Evolutionary conservation across 805 yeast species (phyloP).

Genomic region (Myxozyma lipomycoides): DNA sequence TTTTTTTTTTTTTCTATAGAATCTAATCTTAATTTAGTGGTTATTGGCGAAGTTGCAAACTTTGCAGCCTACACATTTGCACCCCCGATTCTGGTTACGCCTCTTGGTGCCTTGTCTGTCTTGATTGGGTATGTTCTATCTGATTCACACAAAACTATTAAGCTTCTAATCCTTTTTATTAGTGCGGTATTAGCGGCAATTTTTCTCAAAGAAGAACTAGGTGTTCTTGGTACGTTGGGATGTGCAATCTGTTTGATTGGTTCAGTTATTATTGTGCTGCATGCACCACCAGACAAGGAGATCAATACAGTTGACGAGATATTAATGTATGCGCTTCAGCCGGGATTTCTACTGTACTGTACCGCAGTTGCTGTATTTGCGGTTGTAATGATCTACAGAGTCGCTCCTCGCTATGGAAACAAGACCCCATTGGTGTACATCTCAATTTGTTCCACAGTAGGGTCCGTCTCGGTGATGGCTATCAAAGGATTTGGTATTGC

Average conservation of each 20-base stretch:
- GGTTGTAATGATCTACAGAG: conserved; percentile 71
- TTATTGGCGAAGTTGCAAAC: conserved; percentile 84
- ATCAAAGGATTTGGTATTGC: conserved; percentile 94
- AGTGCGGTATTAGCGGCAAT: conserved; percentile 78
- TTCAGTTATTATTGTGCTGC: conserved; percentile 79
- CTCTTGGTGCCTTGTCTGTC: conserved; percentile 84
- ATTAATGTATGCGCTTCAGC: conserved; percentile 69
- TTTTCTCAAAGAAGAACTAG: conserved; percentile 80
- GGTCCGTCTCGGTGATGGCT: conserved; percentile 85
- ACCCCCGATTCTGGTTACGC: conserved; percentile 88
- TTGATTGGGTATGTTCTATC: conserved; percentile 59
- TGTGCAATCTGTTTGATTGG: conserved; percentile 89
- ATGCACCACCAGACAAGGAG: conserved; percentile 93
- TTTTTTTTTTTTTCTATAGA: neutral
- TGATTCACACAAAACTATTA: too few species aligned
- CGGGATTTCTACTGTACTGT: conserved; percentile 68
- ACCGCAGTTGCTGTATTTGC: conserved; percentile 62
- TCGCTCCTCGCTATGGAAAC: conserved; percentile 76
- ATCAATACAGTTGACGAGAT: conserved; percentile 85
- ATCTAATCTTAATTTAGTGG: conserved; percentile 55
- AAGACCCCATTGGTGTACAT: conserved; percentile 84
- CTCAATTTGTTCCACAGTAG: conserved; percentile 84
- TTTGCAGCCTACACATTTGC: conserved; percentile 95
- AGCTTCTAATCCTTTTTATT: conserved; percentile 1
- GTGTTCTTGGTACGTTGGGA: conserved; percentile 84